Percentiles rank a stretch among this genome's conserved stretches.
Conservation (phyloP, 148 eudicot genomes). For the Cornus controversa region DNA sequence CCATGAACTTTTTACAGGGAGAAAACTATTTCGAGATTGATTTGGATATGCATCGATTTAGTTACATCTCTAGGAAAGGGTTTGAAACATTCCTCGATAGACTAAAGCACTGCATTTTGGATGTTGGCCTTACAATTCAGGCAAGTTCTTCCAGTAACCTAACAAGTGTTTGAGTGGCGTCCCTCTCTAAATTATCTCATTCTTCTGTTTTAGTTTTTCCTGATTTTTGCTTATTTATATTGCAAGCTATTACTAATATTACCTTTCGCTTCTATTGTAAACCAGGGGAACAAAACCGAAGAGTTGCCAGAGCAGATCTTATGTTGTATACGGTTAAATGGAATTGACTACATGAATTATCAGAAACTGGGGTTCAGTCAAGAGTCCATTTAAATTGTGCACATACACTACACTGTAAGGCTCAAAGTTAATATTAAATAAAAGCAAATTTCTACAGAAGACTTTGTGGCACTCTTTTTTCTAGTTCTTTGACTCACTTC, state of each 20-base stretch:
- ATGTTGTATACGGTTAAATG: slow-evolving; percentile 82
- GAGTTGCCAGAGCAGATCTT: slow-evolving; percentile 93
- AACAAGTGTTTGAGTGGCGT: neutral
- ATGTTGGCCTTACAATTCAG: slow-evolving; percentile 95
- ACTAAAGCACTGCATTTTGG: slow-evolving; percentile 70
- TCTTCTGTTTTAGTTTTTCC: neutral
- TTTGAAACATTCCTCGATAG: slow-evolving; percentile 75
- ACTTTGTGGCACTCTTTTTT: neutral
- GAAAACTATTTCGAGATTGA: slow-evolving; percentile 94
- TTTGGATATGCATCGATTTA: slow-evolving; percentile 92
- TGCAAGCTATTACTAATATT: neutral
- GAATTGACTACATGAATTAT: slow-evolving; percentile 71
- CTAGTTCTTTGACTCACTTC: neutral
- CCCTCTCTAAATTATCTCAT: neutral
- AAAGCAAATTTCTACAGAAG: neutral
- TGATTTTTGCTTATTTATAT: neutral
- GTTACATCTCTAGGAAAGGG: slow-evolving; percentile 95
- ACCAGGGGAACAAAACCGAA: slow-evolving; percentile 88
- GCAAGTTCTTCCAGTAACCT: slow-evolving; percentile 34
- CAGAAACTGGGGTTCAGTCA: slow-evolving; percentile 62
- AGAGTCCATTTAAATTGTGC: slow-evolving; percentile 20
- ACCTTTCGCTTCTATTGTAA: neutral
- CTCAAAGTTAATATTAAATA: neutral
- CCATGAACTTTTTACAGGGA: slow-evolving; percentile 53
- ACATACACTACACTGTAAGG: neutral